phyloP scores from a whole-genome alignment of 2,329 filamentous ascomycete genomes.

The Penicillium sp. region DNA sequence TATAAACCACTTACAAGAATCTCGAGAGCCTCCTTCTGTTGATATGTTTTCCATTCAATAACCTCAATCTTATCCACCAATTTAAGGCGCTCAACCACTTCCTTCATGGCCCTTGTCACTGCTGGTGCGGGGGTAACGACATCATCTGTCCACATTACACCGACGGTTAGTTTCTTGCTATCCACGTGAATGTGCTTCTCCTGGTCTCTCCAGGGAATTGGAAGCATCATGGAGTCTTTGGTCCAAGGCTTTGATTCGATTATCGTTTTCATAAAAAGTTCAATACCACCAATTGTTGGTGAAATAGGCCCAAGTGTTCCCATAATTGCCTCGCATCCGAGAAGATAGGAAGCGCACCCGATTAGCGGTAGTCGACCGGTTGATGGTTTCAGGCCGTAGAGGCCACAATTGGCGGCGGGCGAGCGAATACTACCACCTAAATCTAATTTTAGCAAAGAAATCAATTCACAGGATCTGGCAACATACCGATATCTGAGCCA shows the following conservation, averaged over 20 bases:
- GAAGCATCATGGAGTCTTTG: background rate
- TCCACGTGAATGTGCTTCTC: slow-evolving; percentile 18
- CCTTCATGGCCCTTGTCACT: slow-evolving; percentile 54
- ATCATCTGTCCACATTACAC: slow-evolving; percentile 60
- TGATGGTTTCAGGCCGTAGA: background rate
- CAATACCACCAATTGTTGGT: slow-evolving; percentile 50
- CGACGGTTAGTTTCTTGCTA: slow-evolving; percentile 51
- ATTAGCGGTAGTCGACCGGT: slow-evolving; percentile 21
- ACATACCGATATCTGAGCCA: slow-evolving; percentile 22
- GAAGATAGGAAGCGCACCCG: slow-evolving; percentile 21
- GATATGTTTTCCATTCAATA: slow-evolving; percentile 41
- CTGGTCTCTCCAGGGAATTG: background rate
- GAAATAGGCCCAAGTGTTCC: slow-evolving; percentile 52
- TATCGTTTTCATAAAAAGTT: slow-evolving; percentile 44
- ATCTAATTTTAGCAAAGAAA: background rate
- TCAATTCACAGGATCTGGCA: background rate
- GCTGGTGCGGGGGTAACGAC: slow-evolving; percentile 64
- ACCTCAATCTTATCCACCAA: slow-evolving; percentile 19
- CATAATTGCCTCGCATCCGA: slow-evolving; percentile 10
- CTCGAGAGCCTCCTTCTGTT: slow-evolving; percentile 51
- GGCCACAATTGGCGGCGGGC: background rate
- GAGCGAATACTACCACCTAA: background rate
- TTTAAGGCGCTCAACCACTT: slow-evolving; percentile 35
- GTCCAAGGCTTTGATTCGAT: background rate
- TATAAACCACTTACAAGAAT: slow-evolving; percentile 16